phyloP scores from a whole-genome alignment of 768 basidiomycete genomes.

The Steccherinum ochraceum region DNA sequence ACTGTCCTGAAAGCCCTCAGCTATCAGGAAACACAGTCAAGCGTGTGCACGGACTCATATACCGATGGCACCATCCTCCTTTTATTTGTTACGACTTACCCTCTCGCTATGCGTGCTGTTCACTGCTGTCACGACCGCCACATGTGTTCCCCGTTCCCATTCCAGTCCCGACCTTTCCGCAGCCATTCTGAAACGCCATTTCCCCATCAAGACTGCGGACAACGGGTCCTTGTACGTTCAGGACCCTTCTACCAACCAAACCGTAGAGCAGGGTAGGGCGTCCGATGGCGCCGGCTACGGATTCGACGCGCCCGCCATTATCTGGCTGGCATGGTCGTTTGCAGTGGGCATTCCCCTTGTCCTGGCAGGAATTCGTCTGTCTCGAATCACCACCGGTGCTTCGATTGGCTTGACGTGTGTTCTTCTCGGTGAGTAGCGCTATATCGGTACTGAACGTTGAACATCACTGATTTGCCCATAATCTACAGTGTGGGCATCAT shows the following conservation, averaged over 20 bases:
- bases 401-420: slow-evolving; percentile 46
- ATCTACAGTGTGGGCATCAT: slow-evolving; percentile 51
- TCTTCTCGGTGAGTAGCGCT: slow-evolving; percentile 27
- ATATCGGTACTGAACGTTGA: neutral
- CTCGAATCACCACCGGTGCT: slow-evolving; percentile 49
- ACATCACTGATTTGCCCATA: neutral
- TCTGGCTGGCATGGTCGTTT: slow-evolving; percentile 55
- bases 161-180: neutral
- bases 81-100: neutral
- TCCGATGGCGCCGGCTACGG: slow-evolving; percentile 53
- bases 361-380: slow-evolving; percentile 49
- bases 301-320: slow-evolving; percentile 38
- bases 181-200: neutral
- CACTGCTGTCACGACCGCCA: neutral
- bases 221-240: slow-evolving; percentile 34
- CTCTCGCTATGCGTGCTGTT: neutral
- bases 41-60: neutral
- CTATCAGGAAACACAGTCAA: neutral
- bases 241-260: slow-evolving; percentile 34
- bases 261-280: slow-evolving; percentile 47
- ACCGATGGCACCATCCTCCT: neutral
- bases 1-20: neutral
- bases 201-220: slow-evolving; percentile 10
- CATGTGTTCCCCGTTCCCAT: neutral
- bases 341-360: slow-evolving; percentile 48